Evolutionary conservation across 805 yeast species (phyloP).

Genomic region (Zygotorulaspora danielsina): DNA sequence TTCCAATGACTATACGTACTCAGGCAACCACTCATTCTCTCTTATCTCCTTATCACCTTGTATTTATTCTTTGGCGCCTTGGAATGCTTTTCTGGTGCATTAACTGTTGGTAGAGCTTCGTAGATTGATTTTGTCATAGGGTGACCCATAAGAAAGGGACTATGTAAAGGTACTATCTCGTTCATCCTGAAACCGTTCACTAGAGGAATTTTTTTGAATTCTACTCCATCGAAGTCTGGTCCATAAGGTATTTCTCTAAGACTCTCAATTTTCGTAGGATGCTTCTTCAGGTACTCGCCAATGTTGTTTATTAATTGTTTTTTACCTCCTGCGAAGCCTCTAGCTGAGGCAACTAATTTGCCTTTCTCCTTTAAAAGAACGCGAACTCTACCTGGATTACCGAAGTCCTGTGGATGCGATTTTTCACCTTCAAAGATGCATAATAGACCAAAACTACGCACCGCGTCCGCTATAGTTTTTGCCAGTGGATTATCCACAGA

Average conservation of each 20-base stretch:
- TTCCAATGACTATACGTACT: neutral
- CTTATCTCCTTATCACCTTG: conserved; percentile 34
- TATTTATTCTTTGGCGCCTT: conserved; percentile 33
- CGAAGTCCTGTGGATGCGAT: conserved; percentile 93
- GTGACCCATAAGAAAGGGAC: conserved; percentile 73
- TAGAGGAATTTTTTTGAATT: conserved; percentile 58
- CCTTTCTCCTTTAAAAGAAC: conserved; percentile 58
- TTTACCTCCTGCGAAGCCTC: conserved; percentile 42
- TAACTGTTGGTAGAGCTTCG: conserved; percentile 46
- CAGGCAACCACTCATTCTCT: neutral
- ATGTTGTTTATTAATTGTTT: conserved; percentile 60
- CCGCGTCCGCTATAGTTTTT: conserved; percentile 73
- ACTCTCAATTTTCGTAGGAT: conserved; percentile 66
- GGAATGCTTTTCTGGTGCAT: conserved; percentile 33
- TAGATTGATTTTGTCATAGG: conserved; percentile 75
- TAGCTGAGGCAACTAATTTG: conserved; percentile 32
- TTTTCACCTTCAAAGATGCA: conserved; percentile 71
- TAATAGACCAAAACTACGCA: conserved; percentile 34
- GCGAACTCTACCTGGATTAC: conserved; percentile 95
- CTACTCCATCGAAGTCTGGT: conserved; percentile 53
- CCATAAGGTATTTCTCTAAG: conserved; percentile 64
- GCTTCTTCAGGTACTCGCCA: conserved; percentile 53
- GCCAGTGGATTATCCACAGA: conserved; percentile 90
- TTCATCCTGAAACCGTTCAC: conserved; percentile 89
- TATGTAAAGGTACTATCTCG: conserved; percentile 81